phyloP scores from a whole-genome alignment of 208 protist species.

The Crithidia acanthocephali region DNA sequence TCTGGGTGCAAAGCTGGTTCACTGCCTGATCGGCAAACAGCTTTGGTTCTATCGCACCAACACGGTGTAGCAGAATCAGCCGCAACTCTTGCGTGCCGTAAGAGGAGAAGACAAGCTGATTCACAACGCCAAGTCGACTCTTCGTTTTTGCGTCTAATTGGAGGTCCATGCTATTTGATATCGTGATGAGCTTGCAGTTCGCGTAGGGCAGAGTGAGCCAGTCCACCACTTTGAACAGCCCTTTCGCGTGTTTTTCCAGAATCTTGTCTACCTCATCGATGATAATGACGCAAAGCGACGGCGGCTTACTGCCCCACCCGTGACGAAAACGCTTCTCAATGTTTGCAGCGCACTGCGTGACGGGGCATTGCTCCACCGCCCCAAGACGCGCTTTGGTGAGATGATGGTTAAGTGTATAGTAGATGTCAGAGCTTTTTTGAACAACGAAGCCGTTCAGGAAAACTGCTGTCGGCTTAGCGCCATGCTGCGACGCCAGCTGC shows the following conservation, averaged over 20 bases:
- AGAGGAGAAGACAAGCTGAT: slow-evolving; percentile 82
- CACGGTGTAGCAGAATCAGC: slow-evolving; percentile 67
- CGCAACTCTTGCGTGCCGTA: slow-evolving; percentile 81
- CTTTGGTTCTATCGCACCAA: slow-evolving; percentile 64
- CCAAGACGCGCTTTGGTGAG: slow-evolving; percentile 69
- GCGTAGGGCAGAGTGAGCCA: slow-evolving; percentile 86
- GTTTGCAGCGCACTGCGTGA: slow-evolving; percentile 68
- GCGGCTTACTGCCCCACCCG: slow-evolving; percentile 50
- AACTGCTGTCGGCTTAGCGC: slow-evolving; percentile 68
- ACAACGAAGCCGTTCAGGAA: slow-evolving; percentile 92
- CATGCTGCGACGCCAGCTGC: slow-evolving; percentile 39
- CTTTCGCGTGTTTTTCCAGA: slow-evolving; percentile 79
- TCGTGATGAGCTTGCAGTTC: slow-evolving; percentile 86
- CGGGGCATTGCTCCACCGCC: slow-evolving; percentile 46
- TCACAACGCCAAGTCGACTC: slow-evolving; percentile 82
- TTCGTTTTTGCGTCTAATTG: slow-evolving; percentile 84
- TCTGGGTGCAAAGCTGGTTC: slow-evolving; percentile 85
- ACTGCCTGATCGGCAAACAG: slow-evolving; percentile 85
- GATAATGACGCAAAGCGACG: slow-evolving; percentile 78
- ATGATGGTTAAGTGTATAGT: slow-evolving; percentile 84
- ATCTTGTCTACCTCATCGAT: slow-evolving; percentile 92
- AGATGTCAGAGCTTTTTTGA: slow-evolving; percentile 88
- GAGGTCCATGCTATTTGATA: slow-evolving; percentile 91
- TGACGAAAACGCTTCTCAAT: slow-evolving; percentile 84
- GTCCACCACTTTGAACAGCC: slow-evolving; percentile 85